Evolutionary conservation across 75 land plant genomes (phyloP), one percentile per base, ranked within the genome.

Genomic region (Pinus taeda): DNA sequence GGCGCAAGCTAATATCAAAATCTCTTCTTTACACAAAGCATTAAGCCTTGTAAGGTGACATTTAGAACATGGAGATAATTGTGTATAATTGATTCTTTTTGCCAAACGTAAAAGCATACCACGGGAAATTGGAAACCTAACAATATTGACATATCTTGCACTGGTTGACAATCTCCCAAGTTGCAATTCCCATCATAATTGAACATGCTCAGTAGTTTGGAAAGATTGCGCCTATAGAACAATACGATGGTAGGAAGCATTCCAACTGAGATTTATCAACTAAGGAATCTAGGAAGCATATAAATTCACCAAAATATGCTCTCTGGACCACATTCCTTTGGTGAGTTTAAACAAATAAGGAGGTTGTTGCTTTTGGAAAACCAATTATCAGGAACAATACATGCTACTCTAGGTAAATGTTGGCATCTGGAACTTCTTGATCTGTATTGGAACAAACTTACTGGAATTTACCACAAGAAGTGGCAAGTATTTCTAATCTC

Each of bases 181-280:
- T 15, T 79, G 82, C 55, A 57, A 24, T 24, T 80, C 30, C 81
- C 81, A 53, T 57, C 56, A 8, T 64, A 63, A 13, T 13, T 75
- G 3, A 26, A 15, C 14, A 57, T 61, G 78, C 29, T 80, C 24
- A 22, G 60, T 21, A 30, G 42, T 36, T 37, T 80, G 77, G 39
- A 64, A 64, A 64, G 17, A 64, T 30, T 64, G 30, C 67, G 17
- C 64, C 30, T 83, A 20, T 73, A 75, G 15, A 84, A 83, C 62
- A 83, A 83, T 42, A 76, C 26, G 17, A 59, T 83, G 15, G 17
- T 20, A 59, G 85, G 85, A 59, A 8, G 45, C 65, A 83, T 83
- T 53, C 85, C 83, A 37, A 64, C 78, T 57, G 85, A 83, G 83
- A 71, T 80, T 57, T 84, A 75, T 60, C 84, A 81, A 24, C 77